Base-by-base conservation (phyloP, 2,329 filamentous ascomycete species). In the Sordariomycetes sp. region DNA sequence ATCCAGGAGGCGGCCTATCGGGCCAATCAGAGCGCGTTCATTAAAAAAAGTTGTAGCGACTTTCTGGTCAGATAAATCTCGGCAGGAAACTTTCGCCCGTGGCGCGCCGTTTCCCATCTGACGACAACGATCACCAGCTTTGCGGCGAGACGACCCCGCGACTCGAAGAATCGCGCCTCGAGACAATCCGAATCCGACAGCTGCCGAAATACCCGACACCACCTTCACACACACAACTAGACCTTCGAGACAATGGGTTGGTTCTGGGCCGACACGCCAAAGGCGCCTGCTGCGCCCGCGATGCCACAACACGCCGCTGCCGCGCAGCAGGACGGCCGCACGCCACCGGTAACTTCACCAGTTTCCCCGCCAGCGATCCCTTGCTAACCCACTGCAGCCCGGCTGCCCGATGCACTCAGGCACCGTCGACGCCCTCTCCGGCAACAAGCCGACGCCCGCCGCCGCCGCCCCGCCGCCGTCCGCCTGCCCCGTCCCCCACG, bases 341-440 rank as follows among this genome's bases (percentile, higher is more conserved):
- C 50, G 12, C 50, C 51, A n/a, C 56, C 56, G 39, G 51, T 57
- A 57, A 10, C 39, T 24, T 22, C 15, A 17, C 24, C 32, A 10
- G 3, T 10, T 52, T 17, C 24, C 48, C n/a, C n/a, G n/a, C 8
- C 22, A 20, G 17, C 3, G 7, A 7, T 28, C n/a, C 17, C 39
- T 42, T 34, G 32, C 45, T 57, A 39, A 57, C 35, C 59, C 15
- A 5, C 8, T 4, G 15, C 59, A 82, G 79, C 68, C 73, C 57
- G 72, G 70, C 62, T 83, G 80, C 60, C 80, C 80, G 2, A 82
- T 84, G 78, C 78, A 81, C 68, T 73, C 78, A 60, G 73, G 75
- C 64, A 75, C 74, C 2, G 68, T 75, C 62, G 74, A 80, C 61
- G 74, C 75, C 52, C 66, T 81, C 4, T 61, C 62, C 58, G 61